phyloP scores from a whole-genome alignment of 2,329 filamentous ascomycete species.

The Pseudodiploospora longispora region DNA sequence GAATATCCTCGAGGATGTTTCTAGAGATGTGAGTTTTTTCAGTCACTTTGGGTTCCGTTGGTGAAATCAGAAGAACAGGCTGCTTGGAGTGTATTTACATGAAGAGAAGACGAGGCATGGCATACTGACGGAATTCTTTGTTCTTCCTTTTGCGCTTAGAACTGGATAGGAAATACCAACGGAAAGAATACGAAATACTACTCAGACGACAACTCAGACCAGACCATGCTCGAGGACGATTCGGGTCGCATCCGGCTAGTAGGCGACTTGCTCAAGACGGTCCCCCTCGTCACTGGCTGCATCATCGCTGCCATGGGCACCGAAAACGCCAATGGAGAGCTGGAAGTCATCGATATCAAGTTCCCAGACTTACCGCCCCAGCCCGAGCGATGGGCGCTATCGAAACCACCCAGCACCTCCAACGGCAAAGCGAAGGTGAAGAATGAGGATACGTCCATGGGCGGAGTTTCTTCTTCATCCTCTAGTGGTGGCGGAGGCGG shows the following conservation, averaged over 20 bases:
- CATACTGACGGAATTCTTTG: neutral
- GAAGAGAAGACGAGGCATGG: too few relatives aligned
- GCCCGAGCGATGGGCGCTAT: conserved; percentile 67
- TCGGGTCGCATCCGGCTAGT: conserved; percentile 78
- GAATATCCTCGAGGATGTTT: conserved; percentile 89
- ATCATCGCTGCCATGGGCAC: conserved; percentile 93
- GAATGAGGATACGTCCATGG: conserved; percentile 52
- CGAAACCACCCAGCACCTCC: conserved; percentile 33
- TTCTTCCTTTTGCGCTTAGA: conserved; percentile 36
- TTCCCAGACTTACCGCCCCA: conserved; percentile 81
- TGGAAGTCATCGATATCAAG: conserved; percentile 85
- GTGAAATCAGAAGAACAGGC: too few relatives aligned
- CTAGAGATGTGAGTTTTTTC: conserved; percentile 63
- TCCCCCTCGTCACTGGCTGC: conserved; percentile 81
- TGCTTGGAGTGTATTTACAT: too few relatives aligned
- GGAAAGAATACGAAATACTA: conserved; percentile 52
- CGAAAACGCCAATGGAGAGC: conserved; percentile 84
- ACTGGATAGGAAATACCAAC: conserved; percentile 54
- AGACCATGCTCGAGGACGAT: conserved; percentile 90
- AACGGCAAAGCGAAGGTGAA: conserved; percentile 29
- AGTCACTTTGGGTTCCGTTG: too few relatives aligned
- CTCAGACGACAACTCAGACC: conserved; percentile 48
- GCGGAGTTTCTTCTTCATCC: conserved; percentile 26
- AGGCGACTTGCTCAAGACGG: conserved; percentile 58
- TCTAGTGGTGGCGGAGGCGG: neutral